phyloP scores from a whole-genome alignment of 495 filamentous ascomycete species.

The Astrothelium macrocarpum region DNA sequence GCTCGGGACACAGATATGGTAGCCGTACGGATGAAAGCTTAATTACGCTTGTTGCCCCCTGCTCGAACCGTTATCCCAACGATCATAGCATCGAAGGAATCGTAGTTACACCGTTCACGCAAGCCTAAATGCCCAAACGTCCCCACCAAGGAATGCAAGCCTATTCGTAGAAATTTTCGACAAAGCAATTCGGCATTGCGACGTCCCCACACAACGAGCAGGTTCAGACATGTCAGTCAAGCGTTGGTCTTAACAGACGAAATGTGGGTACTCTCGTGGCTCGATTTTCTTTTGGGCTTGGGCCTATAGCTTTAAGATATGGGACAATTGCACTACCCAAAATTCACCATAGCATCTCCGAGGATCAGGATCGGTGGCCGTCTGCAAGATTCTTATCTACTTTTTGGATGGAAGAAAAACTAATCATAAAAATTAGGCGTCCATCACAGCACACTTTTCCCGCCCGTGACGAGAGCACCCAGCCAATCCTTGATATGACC shows the following conservation, averaged over 20 bases:
- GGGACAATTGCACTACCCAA: not conserved
- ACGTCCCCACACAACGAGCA: not conserved
- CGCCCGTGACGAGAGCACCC: conserved; percentile 26
- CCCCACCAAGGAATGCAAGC: not conserved
- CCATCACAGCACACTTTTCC: conserved; percentile 29
- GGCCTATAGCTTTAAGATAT: not conserved
- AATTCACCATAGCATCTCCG: not conserved
- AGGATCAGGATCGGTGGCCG: not conserved
- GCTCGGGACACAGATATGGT: no score
- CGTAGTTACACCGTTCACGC: not conserved
- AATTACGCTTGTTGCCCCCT: no score
- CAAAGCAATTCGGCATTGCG: not conserved
- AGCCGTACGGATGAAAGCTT: not conserved
- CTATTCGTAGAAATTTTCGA: not conserved
- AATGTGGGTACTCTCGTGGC: not conserved
- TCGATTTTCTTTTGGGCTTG: not conserved
- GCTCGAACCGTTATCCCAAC: not conserved
- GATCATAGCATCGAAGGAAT: not conserved
- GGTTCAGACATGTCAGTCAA: not conserved
- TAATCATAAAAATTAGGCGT: no score
- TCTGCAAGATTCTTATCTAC: not conserved
- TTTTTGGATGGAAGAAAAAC: no score
- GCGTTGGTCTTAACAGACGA: not conserved
- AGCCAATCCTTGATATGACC: conserved; percentile 32
- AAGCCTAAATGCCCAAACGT: not conserved